Evolutionary conservation across 179 eudicot genomes (phyloP).

Genomic region (Silene coronaria): DNA sequence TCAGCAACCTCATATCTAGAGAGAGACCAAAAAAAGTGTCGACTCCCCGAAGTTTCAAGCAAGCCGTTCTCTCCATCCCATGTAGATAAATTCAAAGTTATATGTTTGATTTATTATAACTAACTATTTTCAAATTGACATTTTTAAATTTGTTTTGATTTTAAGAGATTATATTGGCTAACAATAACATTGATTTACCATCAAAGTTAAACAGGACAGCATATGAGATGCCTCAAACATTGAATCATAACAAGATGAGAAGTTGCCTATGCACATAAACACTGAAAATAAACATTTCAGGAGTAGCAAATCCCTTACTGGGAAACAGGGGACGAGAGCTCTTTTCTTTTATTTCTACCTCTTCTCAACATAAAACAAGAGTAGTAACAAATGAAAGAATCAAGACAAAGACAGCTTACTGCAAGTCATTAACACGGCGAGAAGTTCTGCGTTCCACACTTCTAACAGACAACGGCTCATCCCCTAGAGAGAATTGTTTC

Average conservation of each 20-base stretch:
- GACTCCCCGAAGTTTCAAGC: too few species aligned
- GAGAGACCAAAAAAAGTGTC: not conserved
- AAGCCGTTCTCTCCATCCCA: too few species aligned
- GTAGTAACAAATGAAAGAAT: not conserved
- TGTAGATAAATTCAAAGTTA: too few species aligned
- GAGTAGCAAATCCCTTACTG: not conserved
- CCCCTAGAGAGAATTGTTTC: slow-evolving; percentile 89
- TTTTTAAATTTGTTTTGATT: not conserved
- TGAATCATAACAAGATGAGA: not conserved
- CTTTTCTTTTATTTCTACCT: not conserved
- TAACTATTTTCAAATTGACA: not conserved
- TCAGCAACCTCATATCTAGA: not conserved
- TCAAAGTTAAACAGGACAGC: not conserved
- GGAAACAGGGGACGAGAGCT: not conserved
- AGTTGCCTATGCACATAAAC: not conserved
- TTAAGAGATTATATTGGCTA: not conserved
- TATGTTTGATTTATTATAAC: too few species aligned
- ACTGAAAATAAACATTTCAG: not conserved
- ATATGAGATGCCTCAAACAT: too few species aligned
- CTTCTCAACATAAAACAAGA: not conserved
- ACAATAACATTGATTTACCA: not conserved
- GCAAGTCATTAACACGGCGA: slow-evolving; percentile 81
- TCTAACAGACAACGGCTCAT: slow-evolving; percentile 89
- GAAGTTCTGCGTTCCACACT: slow-evolving; percentile 93
- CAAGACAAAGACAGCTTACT: slow-evolving; percentile 45